A percentile compares a stretch with the other conserved stretches of the same genome.
phyloP scores from a whole-genome alignment of 306 rosid genomes.

The Vigna trinervia region DNA sequence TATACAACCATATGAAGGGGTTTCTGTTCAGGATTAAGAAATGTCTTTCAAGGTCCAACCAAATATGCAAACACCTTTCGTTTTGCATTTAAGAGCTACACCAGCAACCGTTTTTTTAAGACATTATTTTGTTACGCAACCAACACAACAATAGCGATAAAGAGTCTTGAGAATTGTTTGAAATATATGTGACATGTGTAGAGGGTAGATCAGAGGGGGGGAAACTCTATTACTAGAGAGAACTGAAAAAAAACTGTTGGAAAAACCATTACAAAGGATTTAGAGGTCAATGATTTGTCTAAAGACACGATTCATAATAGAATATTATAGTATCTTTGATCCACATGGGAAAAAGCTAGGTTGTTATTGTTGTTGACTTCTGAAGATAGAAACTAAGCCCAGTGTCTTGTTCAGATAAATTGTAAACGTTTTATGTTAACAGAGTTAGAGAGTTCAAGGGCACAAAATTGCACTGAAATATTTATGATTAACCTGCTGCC shows the following conservation, averaged over 20 bases:
- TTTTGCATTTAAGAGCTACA: conserved; percentile 13
- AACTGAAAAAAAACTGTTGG: neutral
- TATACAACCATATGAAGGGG: conserved; percentile 24
- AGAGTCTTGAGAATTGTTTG: neutral
- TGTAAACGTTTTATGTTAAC: neutral
- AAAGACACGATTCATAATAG: neutral
- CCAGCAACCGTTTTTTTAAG: conserved; percentile 6
- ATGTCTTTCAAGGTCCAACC: conserved; percentile 3
- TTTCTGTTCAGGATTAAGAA: conserved; percentile 22
- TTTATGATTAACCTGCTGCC: conserved; percentile 68
- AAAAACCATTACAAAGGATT: conserved; percentile 1
- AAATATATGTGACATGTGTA: neutral
- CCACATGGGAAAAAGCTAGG: neutral
- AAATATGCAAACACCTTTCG: neutral
- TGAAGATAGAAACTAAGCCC: conserved; percentile 35
- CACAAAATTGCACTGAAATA: conserved; percentile 26
- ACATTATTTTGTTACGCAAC: neutral
- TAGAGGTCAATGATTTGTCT: neutral
- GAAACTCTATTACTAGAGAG: neutral
- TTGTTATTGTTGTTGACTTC: conserved; percentile 5
- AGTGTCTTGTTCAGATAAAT: conserved; percentile 9
- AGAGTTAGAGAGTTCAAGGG: conserved; percentile 21
- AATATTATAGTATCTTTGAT: neutral
- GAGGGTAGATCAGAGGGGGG: neutral
- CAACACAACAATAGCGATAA: conserved; percentile 6